These are phyloP conservation scores for Penicillium cataractarum DNA, from an alignment of 495 filamentous ascomycete genomes.

Conservation along the genomic window DNA sequence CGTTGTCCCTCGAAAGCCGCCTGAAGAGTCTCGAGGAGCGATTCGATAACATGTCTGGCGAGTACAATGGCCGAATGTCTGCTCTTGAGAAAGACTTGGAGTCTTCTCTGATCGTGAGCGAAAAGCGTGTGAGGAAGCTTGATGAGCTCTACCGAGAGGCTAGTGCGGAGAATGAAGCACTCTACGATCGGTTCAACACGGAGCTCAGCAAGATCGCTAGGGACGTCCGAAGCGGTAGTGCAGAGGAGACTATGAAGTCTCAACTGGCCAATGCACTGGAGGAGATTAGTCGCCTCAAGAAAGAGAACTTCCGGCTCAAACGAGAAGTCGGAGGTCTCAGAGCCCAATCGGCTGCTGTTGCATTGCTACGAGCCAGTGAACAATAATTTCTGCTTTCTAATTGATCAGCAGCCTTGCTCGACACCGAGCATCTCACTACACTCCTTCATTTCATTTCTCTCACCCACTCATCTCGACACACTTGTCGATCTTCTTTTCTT, in stretches of 20 bases:
- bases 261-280: slow-evolving; percentile 67
- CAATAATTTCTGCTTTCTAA: slow-evolving; percentile 18
- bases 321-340: slow-evolving; percentile 59
- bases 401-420: neutral
- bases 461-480: slow-evolving; percentile 15
- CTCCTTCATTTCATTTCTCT: slow-evolving; percentile 4
- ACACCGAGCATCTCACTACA: neutral
- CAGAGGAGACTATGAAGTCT: slow-evolving; percentile 71
- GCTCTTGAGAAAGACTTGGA: slow-evolving; percentile 69
- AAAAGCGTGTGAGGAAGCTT: slow-evolving; percentile 78
- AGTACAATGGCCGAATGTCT: slow-evolving; percentile 63
- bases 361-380: slow-evolving; percentile 44
- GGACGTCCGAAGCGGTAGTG: slow-evolving; percentile 71
- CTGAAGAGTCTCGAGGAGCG: slow-evolving; percentile 66
- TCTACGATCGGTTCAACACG: slow-evolving; percentile 90
- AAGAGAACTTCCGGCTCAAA: slow-evolving; percentile 73
- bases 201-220: slow-evolving; percentile 84
- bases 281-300: slow-evolving; percentile 71
- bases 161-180: slow-evolving; percentile 89
- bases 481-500: slow-evolving; percentile 15
- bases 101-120: slow-evolving; percentile 66
- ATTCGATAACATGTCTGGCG: slow-evolving; percentile 61
- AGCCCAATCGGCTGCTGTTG: slow-evolving; percentile 47
- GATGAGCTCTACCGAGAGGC: slow-evolving; percentile 89
- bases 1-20: slow-evolving; percentile 55